Base-by-base conservation (phyloP, 257 asterid species). In the Nicotiana attenuata region DNA sequence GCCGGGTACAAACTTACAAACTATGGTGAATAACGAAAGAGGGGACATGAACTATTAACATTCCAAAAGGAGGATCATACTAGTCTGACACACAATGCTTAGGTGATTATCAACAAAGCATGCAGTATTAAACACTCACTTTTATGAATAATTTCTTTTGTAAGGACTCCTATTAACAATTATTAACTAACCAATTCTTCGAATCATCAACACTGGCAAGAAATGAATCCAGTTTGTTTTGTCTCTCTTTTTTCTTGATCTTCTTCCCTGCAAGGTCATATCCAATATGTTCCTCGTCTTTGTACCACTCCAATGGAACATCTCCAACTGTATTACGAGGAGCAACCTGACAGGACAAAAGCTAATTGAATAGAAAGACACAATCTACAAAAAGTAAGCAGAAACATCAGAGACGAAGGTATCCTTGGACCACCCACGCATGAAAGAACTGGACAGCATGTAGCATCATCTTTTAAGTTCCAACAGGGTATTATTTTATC, bases 281-380 rank as follows among this genome's bases (percentile, higher is more conserved):
- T 85, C 99, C 99, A 71, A 94, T 90, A 83, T 96, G 99, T 87
- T 88, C 99, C 91, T 96, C 99, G 65, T 96, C 98, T 84, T 88
- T 84, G 89, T 96, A 96, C 97, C 97, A 96, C 73, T 71, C 84
- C 85, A 94, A 85, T 29, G 99, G 99, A 82, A 96, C 98, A 87
- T 90, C 81, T 68, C 99, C 99, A 81, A 94, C 59, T 4, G 99
- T 96, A 87, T 96, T 96, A 77, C 93, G 98, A 80, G 99, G 98
- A 73, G 90, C 90, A 85, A 93, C 97, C 99, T 96, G 85, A 71
- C 76, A 81, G 3, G 80, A 77, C 29, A 86, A 81, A 64, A 84
- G 53, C 71, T 16, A 47, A 50, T 15, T 29, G 67, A 81, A 77
- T 45, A 2, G 35, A n/a, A 65, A 82, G 80, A 17, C 22, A 76